Evolutionary conservation across 192 early-diverging fungal species (phyloP), one percentile per base, ranked within the genome.

Genomic region (Umbelopsis sp.): DNA sequence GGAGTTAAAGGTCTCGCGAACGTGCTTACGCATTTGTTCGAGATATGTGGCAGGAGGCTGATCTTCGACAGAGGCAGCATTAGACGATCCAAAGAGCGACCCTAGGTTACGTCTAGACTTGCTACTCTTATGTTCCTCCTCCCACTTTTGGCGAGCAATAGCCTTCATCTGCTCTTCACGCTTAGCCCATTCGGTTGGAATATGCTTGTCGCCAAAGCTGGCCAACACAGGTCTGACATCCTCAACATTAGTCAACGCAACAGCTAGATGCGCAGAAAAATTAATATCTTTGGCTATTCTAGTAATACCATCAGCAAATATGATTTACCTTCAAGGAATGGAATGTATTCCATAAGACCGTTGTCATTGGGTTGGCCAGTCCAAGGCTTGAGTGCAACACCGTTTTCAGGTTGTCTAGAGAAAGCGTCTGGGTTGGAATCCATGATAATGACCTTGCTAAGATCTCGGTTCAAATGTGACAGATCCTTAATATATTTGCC

Each of bases 371-470:
- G 74, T 66, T 94, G 86, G 23, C 96, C 96, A 72, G 82, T 83
- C 92, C 95, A 99, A 65, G 91, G 89, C 72, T 94, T 91, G 64
- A 95, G 80, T 23, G 89, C 61, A 27, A 99, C 79, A 21, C 89
- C 90, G 74, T 98, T 99, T 74, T 97, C 94, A 15, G 96, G 96
- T 77, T 99, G 97, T 71, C 91, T 81, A 50, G 89, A 77, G 82
- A 88, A 93, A n/a, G 90, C 86, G 47, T 92, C 88, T 6, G 92
- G 89, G 76, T 95, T 90, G 13, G 89, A 92, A 77, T 99, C 98
- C 74, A 99, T 88, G 67, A 97, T 89, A 67, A 99, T 93, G 25
- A 95, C 92, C 80, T 94, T 96, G 70, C 87, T 83, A 67, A 95
- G 80, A 82, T 99, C 97, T 68, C 98, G 91, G 85, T 99, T 99